phyloP scores from a whole-genome alignment of 2,329 filamentous ascomycete species.

The Nectriaceae sp. region DNA sequence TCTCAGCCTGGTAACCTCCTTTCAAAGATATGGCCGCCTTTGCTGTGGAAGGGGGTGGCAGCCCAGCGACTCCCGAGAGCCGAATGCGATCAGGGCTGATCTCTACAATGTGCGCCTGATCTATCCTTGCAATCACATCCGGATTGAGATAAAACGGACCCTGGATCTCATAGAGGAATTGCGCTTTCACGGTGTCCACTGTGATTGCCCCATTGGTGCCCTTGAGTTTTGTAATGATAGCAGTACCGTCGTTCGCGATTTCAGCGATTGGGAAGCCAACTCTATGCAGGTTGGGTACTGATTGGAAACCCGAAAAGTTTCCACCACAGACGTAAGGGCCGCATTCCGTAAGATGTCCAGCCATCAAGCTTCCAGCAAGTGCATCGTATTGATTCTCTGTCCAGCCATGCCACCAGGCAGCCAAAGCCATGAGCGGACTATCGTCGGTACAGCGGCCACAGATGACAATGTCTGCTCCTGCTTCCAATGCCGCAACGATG shows the following conservation, averaged over 20 bases:
- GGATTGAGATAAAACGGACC: slow-evolving; percentile 43
- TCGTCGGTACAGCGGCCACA: slow-evolving; percentile 47
- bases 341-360: too few species aligned
- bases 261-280: slow-evolving; percentile 51
- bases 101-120: slow-evolving; percentile 39
- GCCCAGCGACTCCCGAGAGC: slow-evolving; percentile 40
- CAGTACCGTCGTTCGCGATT: slow-evolving; percentile 45
- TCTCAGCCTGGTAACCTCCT: slow-evolving; percentile 41
- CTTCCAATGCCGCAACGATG: slow-evolving; percentile 39
- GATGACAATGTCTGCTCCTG: slow-evolving; percentile 44
- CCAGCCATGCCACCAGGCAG: slow-evolving; percentile 55
- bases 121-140: slow-evolving; percentile 40
- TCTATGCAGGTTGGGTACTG: slow-evolving; percentile 19
- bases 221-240: slow-evolving; percentile 51
- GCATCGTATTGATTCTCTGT: slow-evolving; percentile 43
- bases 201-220: slow-evolving; percentile 41
- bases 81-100: slow-evolving; percentile 9
- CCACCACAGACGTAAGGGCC: slow-evolving; percentile 52
- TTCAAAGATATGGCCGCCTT: slow-evolving; percentile 41
- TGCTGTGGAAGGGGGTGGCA: slow-evolving; percentile 40
- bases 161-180: slow-evolving; percentile 47
- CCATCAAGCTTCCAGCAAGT: slow-evolving; percentile 48
- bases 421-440: slow-evolving; percentile 51
- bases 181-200: slow-evolving; percentile 32
- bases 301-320: slow-evolving; percentile 49